Conservation (phyloP, 257 asterid genomes). For the Gentiana macrophylla region DNA sequence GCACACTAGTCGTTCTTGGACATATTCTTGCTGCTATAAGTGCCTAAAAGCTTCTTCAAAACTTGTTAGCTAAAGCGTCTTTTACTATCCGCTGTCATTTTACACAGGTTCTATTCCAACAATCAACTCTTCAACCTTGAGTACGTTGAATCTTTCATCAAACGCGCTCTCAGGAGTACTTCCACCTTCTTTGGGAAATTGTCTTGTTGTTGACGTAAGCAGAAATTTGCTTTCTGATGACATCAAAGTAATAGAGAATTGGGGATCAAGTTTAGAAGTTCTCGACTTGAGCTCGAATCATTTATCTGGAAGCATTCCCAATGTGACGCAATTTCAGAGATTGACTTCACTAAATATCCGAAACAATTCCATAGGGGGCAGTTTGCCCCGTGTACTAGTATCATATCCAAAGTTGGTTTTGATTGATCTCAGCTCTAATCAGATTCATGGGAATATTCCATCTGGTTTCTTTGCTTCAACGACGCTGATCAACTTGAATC, state of each 20-base stretch:
- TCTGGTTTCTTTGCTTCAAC: conserved; percentile 45
- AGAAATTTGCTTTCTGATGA: conserved; percentile 46
- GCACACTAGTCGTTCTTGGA: too few species aligned
- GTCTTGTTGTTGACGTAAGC: conserved; percentile 61
- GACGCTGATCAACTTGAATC: conserved; percentile 48
- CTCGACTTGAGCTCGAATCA: conserved; percentile 74
- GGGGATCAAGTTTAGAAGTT: conserved; percentile 50
- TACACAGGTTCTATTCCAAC: conserved; percentile 51
- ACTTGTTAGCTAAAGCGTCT: neutral
- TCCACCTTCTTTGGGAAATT: conserved; percentile 60
- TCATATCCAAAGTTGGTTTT: conserved; percentile 31
- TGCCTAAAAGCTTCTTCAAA: neutral
- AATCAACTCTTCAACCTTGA: conserved; percentile 62
- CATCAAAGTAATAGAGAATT: conserved; percentile 36
- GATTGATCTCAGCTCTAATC: conserved; percentile 69
- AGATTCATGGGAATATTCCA: conserved; percentile 58
- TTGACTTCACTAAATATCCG: conserved; percentile 41
- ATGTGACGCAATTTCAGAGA: conserved; percentile 43
- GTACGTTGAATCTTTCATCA: conserved; percentile 58
- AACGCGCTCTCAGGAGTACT: conserved; percentile 57
- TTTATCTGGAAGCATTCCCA: conserved; percentile 61
- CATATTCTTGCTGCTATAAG: neutral
- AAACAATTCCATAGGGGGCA: conserved; percentile 60
- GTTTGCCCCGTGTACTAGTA: conserved; percentile 38
- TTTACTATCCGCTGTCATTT: conserved; percentile 17